Percentiles rank a stretch among this genome's conserved stretches.
These are phyloP conservation scores for Talaromyces sp. DNA, from an alignment of 2,329 filamentous ascomycete species.

Conservation along the genomic window DNA sequence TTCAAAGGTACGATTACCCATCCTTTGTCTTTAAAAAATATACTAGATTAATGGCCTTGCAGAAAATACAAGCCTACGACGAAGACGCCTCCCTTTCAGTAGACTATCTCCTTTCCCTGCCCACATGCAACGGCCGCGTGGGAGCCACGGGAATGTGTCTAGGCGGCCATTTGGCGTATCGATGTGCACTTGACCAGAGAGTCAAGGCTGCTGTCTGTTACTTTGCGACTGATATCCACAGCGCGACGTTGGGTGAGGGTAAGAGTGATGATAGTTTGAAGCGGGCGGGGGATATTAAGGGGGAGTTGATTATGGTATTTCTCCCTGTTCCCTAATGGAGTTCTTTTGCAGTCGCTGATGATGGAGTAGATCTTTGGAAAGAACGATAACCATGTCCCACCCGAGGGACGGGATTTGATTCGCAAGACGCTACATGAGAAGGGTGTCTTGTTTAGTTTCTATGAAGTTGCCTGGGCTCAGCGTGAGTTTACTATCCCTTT, in stretches of 20 bases:
- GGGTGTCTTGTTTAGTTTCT: constrained; percentile 73
- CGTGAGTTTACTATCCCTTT: constrained; percentile 51
- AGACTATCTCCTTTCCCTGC: constrained; percentile 67
- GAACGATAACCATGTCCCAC: constrained; percentile 84
- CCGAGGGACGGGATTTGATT: constrained; percentile 78
- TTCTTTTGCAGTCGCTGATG: background rate
- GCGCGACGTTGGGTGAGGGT: constrained; percentile 68
- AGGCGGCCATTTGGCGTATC: constrained; percentile 80
- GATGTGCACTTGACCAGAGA: constrained; percentile 70
- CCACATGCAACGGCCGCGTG: constrained; percentile 77
- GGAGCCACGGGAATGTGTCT: constrained; percentile 88
- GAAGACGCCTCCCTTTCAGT: constrained; percentile 69
- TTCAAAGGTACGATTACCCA: constrained; percentile 57
- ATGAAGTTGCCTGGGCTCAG: constrained; percentile 90
- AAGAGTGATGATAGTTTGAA: constrained; percentile 63
- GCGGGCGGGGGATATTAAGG: constrained; percentile 66
- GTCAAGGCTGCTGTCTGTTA: constrained; percentile 78
- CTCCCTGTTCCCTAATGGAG: background rate
- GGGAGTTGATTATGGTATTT: constrained; percentile 71
- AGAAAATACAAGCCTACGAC: constrained; percentile 84
- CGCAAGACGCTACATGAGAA: constrained; percentile 75
- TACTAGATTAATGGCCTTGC: background rate
- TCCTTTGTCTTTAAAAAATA: background rate
- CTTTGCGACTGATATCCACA: constrained; percentile 91
- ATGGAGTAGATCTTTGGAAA: constrained; percentile 72